Evolutionary conservation across 2,329 filamentous ascomycete species (phyloP).

Genomic region (Coniochaeta ligniaria): DNA sequence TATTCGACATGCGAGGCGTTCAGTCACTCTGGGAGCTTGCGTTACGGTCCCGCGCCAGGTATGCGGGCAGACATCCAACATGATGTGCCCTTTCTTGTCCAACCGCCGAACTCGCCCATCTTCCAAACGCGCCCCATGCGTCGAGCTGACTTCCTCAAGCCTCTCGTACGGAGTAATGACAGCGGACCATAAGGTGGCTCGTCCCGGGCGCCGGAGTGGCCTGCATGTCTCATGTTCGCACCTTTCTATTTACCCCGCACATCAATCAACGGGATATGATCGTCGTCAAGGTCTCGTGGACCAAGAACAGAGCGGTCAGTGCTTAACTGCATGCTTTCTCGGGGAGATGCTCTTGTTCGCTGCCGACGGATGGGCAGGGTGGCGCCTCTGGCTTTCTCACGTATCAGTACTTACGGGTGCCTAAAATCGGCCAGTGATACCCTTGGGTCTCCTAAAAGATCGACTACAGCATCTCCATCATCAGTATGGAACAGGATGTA

Average conservation of each 20-base stretch:
- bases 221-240: conserved; percentile 2
- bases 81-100: background rate
- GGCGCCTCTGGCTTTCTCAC: background rate
- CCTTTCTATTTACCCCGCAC: conserved; percentile 4
- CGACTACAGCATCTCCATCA: no score
- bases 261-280: conserved; percentile 3
- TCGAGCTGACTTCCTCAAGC: background rate
- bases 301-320: background rate
- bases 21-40: background rate
- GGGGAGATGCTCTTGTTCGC: background rate
- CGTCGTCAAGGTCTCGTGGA: background rate
- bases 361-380: background rate
- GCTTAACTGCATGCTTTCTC: background rate
- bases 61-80: background rate
- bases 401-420: background rate
- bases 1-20: background rate
- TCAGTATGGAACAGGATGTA: no score
- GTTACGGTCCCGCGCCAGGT: background rate
- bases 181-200: background rate
- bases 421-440: no score
- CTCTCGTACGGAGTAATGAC: background rate
- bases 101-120: background rate
- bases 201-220: background rate
- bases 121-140: background rate
- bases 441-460: no score